Conservation (phyloP, 1,284 basidiomycete species). For the Heterobasidion annosum region DNA sequence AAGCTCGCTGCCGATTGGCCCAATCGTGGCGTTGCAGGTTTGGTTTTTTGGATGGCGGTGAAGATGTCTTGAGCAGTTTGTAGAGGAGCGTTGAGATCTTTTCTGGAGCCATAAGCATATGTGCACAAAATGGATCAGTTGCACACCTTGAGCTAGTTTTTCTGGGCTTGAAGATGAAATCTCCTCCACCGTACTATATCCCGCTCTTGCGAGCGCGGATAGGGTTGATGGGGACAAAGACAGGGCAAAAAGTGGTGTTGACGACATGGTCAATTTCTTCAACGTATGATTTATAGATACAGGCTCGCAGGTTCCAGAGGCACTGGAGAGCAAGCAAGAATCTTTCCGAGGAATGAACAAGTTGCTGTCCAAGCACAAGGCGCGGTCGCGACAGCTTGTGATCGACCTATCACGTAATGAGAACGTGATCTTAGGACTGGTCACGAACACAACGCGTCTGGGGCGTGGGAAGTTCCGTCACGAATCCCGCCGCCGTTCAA, state of each 20-base stretch:
- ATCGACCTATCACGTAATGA: too few species aligned
- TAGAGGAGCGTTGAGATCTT: conserved; percentile 40
- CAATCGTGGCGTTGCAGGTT: conserved; percentile 16
- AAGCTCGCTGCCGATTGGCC: conserved; percentile 52
- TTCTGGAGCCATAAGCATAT: neutral
- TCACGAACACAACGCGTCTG: neutral
- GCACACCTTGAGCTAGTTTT: conserved; percentile 32
- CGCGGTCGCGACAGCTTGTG: too few species aligned
- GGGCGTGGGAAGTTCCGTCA: neutral
- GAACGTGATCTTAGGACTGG: neutral
- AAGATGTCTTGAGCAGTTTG: conserved; percentile 34
- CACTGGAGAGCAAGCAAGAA: too few species aligned
- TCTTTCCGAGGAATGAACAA: too few species aligned
- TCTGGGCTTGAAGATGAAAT: conserved; percentile 29
- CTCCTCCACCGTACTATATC: conserved; percentile 43
- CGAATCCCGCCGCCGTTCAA: neutral
- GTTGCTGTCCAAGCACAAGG: too few species aligned
- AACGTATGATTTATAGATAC: neutral
- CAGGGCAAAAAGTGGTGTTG: conserved; percentile 25
- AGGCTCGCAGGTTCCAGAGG: too few species aligned
- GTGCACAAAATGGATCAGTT: neutral
- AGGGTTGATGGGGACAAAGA: conserved; percentile 27
- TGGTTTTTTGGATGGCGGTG: conserved; percentile 25
- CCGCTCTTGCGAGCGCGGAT: conserved; percentile 34
- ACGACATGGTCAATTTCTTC: conserved; percentile 12